Base-by-base conservation (phyloP, 163 green algal genomes). In the Scenedesmus sp. region DNA sequence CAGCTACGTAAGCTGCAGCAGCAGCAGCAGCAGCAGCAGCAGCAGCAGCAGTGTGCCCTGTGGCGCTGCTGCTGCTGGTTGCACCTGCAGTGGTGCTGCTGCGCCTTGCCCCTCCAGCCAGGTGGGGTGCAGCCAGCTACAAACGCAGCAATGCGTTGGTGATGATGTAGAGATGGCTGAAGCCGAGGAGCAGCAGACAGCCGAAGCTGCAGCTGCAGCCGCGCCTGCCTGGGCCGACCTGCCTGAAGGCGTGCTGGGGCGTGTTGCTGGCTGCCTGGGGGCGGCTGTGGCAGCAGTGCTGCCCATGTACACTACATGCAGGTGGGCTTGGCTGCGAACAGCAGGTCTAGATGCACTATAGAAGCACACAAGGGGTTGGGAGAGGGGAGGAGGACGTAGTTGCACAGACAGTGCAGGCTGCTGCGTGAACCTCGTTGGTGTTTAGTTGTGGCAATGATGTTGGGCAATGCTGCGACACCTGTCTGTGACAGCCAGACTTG, bases 291-390 rank as follows among this genome's bases (percentile, higher is more conserved):
- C 46, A 67, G 79, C 18, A 16, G 54, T 92, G 46, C 64, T 82
- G 88, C 77, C 77, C 23, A 62, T 92, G n/a, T 82, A 70, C 62
- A 8, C 20, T 20, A 56, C 76, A 3, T 92, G 88, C 88, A 92
- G 88, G 88, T 92, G 62, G 84, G 18, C 73, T 2, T 20, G 16
- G 56, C 20, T 57, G 57, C 9, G n/a, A 26, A 52, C 3, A 52
- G 57, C 12, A 76, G 9, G 46, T 59, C 18, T 57, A 4, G 34
- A 46, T 46, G 34, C 34, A 46, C 34, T 46, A 46, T 46, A 46
- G 34, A 46, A 46, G 34, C 34, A 46, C 34, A 46, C 34, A 46
- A 46, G 34, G 34, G 34, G 34, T 46, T 46, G 34, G 34, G 34
- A 46, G 34, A 46, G 34, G 34, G 34, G 34, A 46, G 34, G 34